Percentiles rank a stretch among this genome's conserved stretches.
phyloP scores from a whole-genome alignment of 2,329 filamentous ascomycete genomes.

The Alternaria hordeiaustralica region DNA sequence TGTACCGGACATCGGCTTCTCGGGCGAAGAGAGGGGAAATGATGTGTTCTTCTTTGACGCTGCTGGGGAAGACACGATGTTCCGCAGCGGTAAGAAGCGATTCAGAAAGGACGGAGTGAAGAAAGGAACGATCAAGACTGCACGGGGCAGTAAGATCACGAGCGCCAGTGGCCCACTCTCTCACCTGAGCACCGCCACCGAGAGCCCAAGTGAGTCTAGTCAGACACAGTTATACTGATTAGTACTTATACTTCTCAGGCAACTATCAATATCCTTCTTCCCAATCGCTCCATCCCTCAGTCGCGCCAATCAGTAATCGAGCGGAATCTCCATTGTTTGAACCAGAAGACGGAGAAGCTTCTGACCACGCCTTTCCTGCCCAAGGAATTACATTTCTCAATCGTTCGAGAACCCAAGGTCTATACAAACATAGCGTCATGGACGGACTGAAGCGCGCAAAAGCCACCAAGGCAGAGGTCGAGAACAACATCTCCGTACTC shows the following conservation, averaged over 20 bases:
- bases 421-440: constrained; percentile 4
- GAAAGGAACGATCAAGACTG: neutral
- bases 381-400: neutral
- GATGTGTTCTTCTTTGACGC: neutral
- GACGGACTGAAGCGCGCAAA: constrained; percentile 24
- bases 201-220: neutral
- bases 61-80: neutral
- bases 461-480: constrained; percentile 21
- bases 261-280: neutral
- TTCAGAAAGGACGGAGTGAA: neutral
- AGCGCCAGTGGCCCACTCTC: neutral
- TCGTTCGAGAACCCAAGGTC: neutral
- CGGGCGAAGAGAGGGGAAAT: neutral
- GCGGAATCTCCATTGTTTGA: constrained; percentile 15
- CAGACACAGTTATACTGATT: neutral
- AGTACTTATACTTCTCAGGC: neutral
- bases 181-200: neutral
- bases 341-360: neutral
- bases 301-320: neutral
- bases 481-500: constrained; percentile 19
- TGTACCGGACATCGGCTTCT: neutral
- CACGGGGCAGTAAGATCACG: neutral
- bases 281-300: too few relatives aligned
- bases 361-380: neutral
- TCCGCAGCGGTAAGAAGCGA: neutral